Evolutionary conservation across 108 stramenopile genomes (phyloP), one percentile per base, ranked within the genome.

Genomic region (Epithemia pelagica): DNA sequence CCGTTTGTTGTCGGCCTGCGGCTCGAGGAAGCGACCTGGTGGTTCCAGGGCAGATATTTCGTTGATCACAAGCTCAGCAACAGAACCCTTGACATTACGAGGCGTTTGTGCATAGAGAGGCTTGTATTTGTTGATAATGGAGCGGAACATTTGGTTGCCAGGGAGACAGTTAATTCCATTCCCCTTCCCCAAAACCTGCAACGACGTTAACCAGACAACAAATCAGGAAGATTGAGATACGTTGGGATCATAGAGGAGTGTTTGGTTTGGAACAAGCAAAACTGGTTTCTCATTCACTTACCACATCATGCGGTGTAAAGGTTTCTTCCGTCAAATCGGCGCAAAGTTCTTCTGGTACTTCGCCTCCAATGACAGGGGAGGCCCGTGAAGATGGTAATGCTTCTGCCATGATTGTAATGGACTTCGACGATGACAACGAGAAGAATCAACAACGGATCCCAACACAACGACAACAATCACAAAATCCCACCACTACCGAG

Each of bases 121-220:
- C 21, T 58, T 58, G 21, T 26, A 58, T 58, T 58, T 58, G 21
- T 58, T 27, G 26, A 58, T 58, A n/a, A 58, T 27, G 25, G 22
- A 26, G 7, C 56, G 7, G 56, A 58, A 58, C 56, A 23, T 23
- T 26, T 26, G 25, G 56, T 58, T 58, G 56, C 56, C 56, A 23
- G 56, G 56, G 7, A 58, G 21, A 58, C 56, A 58, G 21, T 58
- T 58, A 21, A 58, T 58, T 27, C 56, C 56, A 27, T 58, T 58
- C 15, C 56, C 56, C 56, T 58, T 58, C 56, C 56, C 56, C 25
- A 58, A 21, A 58, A 58, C 56, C 37, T 46, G n/a, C n/a, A n/a
- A n/a, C n/a, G n/a, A n/a, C n/a, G n/a, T n/a, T n/a, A n/a, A n/a
- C n/a, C n/a, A n/a, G n/a, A n/a, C n/a, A n/a, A n/a, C n/a, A n/a